phyloP scores from a whole-genome alignment of 2,329 filamentous ascomycete species.

The Fusarium pseudocircinatum region DNA sequence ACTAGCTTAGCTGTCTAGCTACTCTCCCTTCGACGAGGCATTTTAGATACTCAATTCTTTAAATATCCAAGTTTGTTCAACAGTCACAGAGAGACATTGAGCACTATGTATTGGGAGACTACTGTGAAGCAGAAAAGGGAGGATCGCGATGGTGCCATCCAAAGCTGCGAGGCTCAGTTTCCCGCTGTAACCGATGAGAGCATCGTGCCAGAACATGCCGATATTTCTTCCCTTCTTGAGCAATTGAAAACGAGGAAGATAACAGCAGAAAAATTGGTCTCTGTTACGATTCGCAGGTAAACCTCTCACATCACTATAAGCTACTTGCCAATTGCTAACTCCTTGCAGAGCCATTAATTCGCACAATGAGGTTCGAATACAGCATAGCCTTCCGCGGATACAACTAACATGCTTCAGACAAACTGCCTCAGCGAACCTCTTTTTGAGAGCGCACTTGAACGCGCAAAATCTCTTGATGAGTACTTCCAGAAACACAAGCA shows the following conservation, averaged over 20 bases:
- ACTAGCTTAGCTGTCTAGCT: too few species aligned
- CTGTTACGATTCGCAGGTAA: neutral
- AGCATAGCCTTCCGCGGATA: rapidly evolving
- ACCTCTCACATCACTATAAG: rapidly evolving
- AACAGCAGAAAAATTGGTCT: neutral
- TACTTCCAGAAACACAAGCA: neutral
- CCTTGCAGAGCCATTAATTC: neutral
- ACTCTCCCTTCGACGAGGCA: too few species aligned
- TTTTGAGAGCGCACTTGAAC: neutral
- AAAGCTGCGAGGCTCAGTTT: neutral
- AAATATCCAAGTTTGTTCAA: neutral
- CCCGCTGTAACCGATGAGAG: neutral
- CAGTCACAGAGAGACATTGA: rapidly evolving
- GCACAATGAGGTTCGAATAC: neutral
- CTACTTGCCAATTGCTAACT: neutral
- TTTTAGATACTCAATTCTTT: neutral
- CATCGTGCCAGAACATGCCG: neutral
- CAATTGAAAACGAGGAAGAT: neutral
- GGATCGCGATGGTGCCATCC: neutral
- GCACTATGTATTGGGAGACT: neutral
- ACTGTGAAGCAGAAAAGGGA: neutral
- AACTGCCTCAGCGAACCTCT: neutral
- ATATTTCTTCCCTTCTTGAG: neutral
- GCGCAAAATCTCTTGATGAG: neutral
- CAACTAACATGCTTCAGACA: neutral